Conservation (phyloP, 73 alveolate genomes). For the Tetrahymena malaccensis region DNA sequence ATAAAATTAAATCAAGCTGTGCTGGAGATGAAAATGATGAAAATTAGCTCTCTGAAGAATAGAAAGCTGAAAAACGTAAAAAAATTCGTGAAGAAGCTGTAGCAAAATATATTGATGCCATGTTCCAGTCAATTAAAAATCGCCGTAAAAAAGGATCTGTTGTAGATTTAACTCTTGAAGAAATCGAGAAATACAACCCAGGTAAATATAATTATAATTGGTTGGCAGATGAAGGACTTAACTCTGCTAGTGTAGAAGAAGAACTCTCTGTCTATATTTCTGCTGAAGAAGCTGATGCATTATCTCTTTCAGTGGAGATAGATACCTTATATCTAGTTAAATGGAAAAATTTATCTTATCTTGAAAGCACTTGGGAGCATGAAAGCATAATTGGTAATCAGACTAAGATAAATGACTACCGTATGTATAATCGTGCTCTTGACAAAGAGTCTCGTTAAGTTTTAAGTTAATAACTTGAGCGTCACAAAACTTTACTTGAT, state of each 20-base stretch:
- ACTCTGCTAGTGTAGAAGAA: background rate
- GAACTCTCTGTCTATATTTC: background rate
- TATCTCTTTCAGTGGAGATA: background rate
- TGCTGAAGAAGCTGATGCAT: conserved; percentile 5
- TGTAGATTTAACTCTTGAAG: background rate
- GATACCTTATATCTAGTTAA: conserved; percentile 18
- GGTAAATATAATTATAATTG: conserved; percentile 17
- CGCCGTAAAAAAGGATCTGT: background rate
- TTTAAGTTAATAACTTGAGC: background rate
- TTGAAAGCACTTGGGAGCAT: conserved; percentile 34
- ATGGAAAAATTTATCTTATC: conserved; percentile 37
- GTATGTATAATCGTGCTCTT: conserved; percentile 17
- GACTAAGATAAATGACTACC: conserved; percentile 13
- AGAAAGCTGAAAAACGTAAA: background rate
- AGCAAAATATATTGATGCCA: background rate
- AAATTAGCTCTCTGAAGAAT: background rate
- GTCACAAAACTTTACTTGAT: background rate
- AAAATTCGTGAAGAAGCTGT: background rate
- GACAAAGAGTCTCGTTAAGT: conserved; percentile 17
- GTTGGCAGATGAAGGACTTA: conserved; percentile 24
- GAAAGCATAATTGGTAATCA: background rate
- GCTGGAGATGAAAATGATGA: background rate
- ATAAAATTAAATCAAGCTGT: background rate
- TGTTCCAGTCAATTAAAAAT: background rate
- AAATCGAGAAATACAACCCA: conserved; percentile 29